phyloP scores from a whole-genome alignment of 768 basidiomycete genomes.

The Neoboletus brunneissimus region DNA sequence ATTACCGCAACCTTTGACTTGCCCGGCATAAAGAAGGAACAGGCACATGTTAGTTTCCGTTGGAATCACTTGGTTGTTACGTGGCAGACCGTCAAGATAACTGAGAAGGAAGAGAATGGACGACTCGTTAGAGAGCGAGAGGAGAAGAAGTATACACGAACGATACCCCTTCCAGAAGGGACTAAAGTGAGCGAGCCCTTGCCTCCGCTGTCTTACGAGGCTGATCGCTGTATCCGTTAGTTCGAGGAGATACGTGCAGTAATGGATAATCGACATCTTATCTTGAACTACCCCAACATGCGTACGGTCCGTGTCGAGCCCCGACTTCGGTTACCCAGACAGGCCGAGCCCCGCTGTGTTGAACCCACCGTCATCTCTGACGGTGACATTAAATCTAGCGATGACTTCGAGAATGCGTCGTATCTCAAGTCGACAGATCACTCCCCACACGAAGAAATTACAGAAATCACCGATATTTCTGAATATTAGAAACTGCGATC shows the following conservation, averaged over 20 bases:
- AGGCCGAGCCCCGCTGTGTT: slow-evolving; percentile 30
- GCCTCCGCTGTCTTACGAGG: background rate
- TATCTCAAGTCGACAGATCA: slow-evolving; percentile 26
- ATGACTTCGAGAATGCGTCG: slow-evolving; percentile 26
- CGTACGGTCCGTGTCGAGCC: slow-evolving; percentile 36
- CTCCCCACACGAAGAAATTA: slow-evolving; percentile 23
- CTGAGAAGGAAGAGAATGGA: slow-evolving; percentile 61
- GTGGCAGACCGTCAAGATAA: slow-evolving; percentile 59
- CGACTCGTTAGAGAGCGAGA: slow-evolving; percentile 60
- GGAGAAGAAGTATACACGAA: slow-evolving; percentile 62
- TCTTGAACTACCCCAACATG: slow-evolving; percentile 59
- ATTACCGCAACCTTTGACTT: slow-evolving; percentile 72
- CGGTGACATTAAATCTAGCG: slow-evolving; percentile 27
- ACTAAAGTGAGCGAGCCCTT: slow-evolving; percentile 50
- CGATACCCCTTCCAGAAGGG: slow-evolving; percentile 70
- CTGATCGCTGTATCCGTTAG: slow-evolving; percentile 33
- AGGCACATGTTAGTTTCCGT: slow-evolving; percentile 74
- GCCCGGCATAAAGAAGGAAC: slow-evolving; percentile 65
- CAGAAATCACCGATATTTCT: slow-evolving; percentile 28
- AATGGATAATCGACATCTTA: slow-evolving; percentile 59
- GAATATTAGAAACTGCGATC: slow-evolving; percentile 27
- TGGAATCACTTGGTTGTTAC: slow-evolving; percentile 58
- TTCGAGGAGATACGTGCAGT: slow-evolving; percentile 72
- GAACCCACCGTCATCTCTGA: slow-evolving; percentile 35
- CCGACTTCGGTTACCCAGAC: slow-evolving; percentile 21